Percentiles rank a stretch among this genome's conserved stretches.
These are phyloP conservation scores for Ceratocystis lukuohia DNA, from an alignment of 2,329 filamentous ascomycete genomes.

Conservation along the genomic window DNA sequence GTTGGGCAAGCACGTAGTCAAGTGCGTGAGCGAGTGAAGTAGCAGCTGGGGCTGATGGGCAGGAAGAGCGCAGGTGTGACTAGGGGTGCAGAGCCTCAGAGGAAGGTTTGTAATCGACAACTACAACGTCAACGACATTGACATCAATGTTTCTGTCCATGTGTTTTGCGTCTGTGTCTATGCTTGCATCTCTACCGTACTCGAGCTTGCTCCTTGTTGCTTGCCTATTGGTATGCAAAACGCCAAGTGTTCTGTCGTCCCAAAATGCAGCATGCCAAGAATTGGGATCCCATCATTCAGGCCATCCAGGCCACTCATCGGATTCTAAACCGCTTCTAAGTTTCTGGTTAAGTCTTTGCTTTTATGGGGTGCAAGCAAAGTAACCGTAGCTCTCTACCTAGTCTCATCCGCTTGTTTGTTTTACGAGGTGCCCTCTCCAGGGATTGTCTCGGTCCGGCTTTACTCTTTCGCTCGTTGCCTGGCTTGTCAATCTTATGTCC, in stretches of 20 bases:
- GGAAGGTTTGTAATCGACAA: too few relatives aligned
- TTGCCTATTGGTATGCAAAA: not conserved
- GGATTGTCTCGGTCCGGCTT: not conserved
- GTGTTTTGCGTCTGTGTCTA: too few relatives aligned
- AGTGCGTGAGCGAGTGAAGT: too few relatives aligned
- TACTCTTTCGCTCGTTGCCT: not conserved
- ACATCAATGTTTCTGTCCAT: too few relatives aligned
- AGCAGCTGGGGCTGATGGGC: not conserved
- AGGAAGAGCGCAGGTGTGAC: not conserved
- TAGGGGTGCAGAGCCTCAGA: too few relatives aligned
- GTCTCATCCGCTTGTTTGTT: too few relatives aligned
- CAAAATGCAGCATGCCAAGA: constrained; percentile 4
- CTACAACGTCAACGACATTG: too few relatives aligned
- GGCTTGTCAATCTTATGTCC: not conserved
- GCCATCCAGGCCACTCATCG: too few relatives aligned
- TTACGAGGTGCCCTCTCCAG: too few relatives aligned
- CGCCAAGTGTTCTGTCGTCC: constrained; percentile 7
- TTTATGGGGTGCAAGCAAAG: not conserved
- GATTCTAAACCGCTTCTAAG: constrained; percentile 2
- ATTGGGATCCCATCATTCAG: constrained; percentile 2
- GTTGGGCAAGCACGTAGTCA: too few relatives aligned
- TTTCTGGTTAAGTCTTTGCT: not conserved
- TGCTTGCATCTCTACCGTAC: too few relatives aligned
- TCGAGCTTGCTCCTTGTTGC: not conserved
- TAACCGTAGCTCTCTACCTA: too few relatives aligned